Conservation (phyloP, 225 moss, liverwort and hornwort genomes). For the Sphagnum contortum region DNA sequence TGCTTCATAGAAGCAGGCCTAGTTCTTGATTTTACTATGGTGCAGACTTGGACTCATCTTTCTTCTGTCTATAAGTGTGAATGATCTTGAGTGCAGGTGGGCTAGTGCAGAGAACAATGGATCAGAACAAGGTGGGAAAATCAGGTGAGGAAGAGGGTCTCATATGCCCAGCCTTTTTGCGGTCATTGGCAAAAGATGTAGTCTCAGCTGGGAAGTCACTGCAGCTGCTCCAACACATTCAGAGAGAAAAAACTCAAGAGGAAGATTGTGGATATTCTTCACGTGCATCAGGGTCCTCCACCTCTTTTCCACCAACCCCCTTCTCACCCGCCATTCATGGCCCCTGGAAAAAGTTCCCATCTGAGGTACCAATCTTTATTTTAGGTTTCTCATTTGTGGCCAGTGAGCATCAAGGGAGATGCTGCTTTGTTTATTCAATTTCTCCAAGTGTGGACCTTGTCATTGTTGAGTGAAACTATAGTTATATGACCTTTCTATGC, state of each 20-base stretch:
- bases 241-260: constrained; percentile 50
- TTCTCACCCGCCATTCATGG: constrained; percentile 41
- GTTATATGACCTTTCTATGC: no score
- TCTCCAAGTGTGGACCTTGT: neutral
- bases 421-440: neutral
- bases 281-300: constrained; percentile 27
- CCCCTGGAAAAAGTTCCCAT: constrained; percentile 40
- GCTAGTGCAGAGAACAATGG: constrained; percentile 19
- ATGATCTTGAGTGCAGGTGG: neutral
- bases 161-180: constrained; percentile 76
- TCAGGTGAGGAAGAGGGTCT: constrained; percentile 38
- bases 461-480: no score
- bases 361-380: constrained; percentile 24
- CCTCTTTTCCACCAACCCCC: constrained; percentile 36
- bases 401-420: no score
- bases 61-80: no score
- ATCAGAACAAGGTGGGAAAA: constrained; percentile 4
- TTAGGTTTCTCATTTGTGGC: neutral
- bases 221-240: constrained; percentile 78
- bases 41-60: no score
- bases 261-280: constrained; percentile 15
- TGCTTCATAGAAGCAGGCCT: no score
- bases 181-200: constrained; percentile 77
- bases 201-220: constrained; percentile 96
- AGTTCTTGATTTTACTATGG: no score